These are phyloP conservation scores for Encephalitozoon intestinalis DNA, from an alignment of 371 early-diverging fungal genomes.

Conservation along the genomic window DNA sequence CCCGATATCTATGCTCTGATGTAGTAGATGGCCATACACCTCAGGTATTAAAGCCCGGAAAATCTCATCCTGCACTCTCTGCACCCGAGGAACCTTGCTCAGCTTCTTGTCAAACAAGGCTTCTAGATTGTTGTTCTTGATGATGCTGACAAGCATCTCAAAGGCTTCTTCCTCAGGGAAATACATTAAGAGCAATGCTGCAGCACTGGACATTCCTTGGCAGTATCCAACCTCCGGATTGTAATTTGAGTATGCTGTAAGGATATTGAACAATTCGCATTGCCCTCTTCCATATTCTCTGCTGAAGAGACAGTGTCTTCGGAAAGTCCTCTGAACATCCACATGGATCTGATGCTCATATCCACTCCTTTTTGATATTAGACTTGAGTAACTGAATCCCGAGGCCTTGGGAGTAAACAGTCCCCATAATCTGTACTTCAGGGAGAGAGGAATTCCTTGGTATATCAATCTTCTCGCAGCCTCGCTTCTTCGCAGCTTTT, in stretches of 20 bases:
- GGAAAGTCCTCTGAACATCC: slow-evolving; percentile 51
- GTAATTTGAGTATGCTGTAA: slow-evolving; percentile 59
- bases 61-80: slow-evolving; percentile 53
- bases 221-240: slow-evolving; percentile 60
- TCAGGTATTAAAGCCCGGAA: slow-evolving; percentile 52
- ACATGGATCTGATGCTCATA: slow-evolving; percentile 54
- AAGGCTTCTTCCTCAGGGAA: slow-evolving; percentile 58
- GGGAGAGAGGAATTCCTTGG: slow-evolving; percentile 32
- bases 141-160: slow-evolving; percentile 46
- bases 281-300: slow-evolving; percentile 53
- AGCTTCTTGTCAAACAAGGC: slow-evolving; percentile 60
- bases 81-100: slow-evolving; percentile 41
- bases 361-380: slow-evolving; percentile 1
- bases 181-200: slow-evolving; percentile 58
- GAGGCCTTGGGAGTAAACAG: background rate
- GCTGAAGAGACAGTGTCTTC: slow-evolving; percentile 42
- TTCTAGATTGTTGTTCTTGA: slow-evolving; percentile 51
- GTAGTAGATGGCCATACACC: slow-evolving; percentile 35
- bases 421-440: slow-evolving; percentile 33
- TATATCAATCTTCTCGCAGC: slow-evolving; percentile 12
- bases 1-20: slow-evolving; percentile 39
- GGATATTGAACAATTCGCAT: slow-evolving; percentile 54
- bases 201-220: slow-evolving; percentile 61
- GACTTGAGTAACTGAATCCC: slow-evolving; percentile 1
- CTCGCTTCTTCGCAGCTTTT: slow-evolving; percentile 4